These are phyloP conservation scores for Stemphylium lycopersici DNA, from an alignment of 2,329 filamentous ascomycete genomes.

Conservation along the genomic window DNA sequence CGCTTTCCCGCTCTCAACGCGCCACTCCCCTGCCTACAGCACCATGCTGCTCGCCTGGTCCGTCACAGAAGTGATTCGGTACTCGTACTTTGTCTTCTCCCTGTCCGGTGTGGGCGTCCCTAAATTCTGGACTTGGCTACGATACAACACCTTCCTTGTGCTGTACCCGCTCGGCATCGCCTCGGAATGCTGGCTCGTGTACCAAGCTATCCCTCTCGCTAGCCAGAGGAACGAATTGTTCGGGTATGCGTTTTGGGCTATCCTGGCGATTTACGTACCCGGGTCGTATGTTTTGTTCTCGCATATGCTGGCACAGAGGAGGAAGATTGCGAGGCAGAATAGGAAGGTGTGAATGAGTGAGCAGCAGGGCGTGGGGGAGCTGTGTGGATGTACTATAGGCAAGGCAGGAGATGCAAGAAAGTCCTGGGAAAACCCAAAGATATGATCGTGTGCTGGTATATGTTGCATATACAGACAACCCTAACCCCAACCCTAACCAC, in stretches of 20 bases:
- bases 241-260: constrained; percentile 66
- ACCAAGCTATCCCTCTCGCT: constrained; percentile 68
- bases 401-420: background rate
- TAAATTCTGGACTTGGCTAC: constrained; percentile 73
- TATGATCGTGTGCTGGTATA: too few relatives aligned
- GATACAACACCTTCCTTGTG: constrained; percentile 90
- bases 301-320: constrained; percentile 91
- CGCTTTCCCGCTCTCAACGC: constrained; percentile 69
- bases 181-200: constrained; percentile 85
- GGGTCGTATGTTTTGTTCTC: constrained; percentile 85
- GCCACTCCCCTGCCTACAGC: constrained; percentile 66
- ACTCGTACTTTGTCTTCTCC: constrained; percentile 85
- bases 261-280: constrained; percentile 79
- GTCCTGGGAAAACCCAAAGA: background rate
- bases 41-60: constrained; percentile 88
- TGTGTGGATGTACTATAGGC: background rate
- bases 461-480: background rate
- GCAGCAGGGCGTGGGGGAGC: too few relatives aligned
- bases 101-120: constrained; percentile 67
- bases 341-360: background rate
- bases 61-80: constrained; percentile 89
- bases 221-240: constrained; percentile 57
- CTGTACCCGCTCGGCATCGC: constrained; percentile 91
- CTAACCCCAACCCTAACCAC: too few relatives aligned
- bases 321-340: constrained; percentile 62